A percentile compares a stretch with the other conserved stretches of the same genome.
phyloP scores from a whole-genome alignment of 2,329 filamentous ascomycete genomes.

The Zymoseptoria pseudotritici region DNA sequence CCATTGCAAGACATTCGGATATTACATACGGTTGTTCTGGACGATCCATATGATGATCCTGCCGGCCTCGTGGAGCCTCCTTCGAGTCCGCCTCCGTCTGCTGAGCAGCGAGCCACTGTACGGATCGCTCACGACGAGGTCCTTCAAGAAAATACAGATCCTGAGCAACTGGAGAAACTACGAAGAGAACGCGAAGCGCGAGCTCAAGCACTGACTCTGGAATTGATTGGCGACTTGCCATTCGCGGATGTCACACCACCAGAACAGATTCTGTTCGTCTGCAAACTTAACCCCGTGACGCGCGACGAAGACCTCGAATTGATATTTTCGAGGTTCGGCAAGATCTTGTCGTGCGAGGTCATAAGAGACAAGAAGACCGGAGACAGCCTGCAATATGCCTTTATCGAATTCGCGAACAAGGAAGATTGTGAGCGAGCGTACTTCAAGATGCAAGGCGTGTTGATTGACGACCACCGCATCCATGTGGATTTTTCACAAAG shows the following conservation, averaged over 20 bases:
- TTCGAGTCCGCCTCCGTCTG: constrained; percentile 70
- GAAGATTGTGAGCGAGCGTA: constrained; percentile 90
- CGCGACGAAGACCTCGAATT: constrained; percentile 89
- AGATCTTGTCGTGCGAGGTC: constrained; percentile 90
- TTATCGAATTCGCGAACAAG: constrained; percentile 93
- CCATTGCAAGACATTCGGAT: constrained; percentile 93
- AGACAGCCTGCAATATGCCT: constrained; percentile 93
- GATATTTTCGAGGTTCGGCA: constrained; percentile 95
- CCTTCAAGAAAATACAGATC: constrained; percentile 68
- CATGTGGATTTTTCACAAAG: constrained; percentile 99
- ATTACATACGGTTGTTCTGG: constrained; percentile 82
- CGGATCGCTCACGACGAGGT: constrained; percentile 86
- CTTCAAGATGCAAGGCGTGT: constrained; percentile 96
- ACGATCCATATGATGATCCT: constrained; percentile 87
- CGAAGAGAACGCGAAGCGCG: constrained; percentile 84
- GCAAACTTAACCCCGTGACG: constrained; percentile 96
- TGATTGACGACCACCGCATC: constrained; percentile 95
- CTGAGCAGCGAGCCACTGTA: constrained; percentile 81
- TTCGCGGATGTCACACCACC: constrained; percentile 97
- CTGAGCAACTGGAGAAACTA: constrained; percentile 69
- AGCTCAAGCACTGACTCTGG: constrained; percentile 86
- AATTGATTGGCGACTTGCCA: constrained; percentile 95
- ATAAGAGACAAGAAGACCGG: constrained; percentile 90
- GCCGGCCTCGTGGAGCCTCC: constrained; percentile 67
- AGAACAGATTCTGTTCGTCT: constrained; percentile 95